Conservation (phyloP, 306 rosid species). For the Potentilla sterilis region DNA sequence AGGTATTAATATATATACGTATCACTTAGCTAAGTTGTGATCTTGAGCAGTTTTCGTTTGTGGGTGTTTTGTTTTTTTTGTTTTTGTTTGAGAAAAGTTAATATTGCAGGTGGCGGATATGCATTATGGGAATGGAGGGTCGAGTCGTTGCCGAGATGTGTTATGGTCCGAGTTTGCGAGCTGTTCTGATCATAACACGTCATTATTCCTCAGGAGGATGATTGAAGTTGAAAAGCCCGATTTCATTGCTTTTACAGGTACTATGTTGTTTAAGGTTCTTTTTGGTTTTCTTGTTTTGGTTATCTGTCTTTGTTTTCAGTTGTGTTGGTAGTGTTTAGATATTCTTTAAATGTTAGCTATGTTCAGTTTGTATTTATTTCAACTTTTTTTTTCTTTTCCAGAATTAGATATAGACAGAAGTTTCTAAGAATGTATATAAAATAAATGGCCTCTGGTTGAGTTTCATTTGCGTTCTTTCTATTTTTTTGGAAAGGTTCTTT, state of each 20-base stretch:
- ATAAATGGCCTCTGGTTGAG: neutral
- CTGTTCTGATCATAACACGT: slow-evolving; percentile 87
- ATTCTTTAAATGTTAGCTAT: neutral
- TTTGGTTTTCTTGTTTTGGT: neutral
- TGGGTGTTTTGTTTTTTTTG: neutral
- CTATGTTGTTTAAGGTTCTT: neutral
- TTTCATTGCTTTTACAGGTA: slow-evolving; percentile 89
- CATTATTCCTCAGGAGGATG: slow-evolving; percentile 55
- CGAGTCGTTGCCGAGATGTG: slow-evolving; percentile 71
- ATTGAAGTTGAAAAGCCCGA: slow-evolving; percentile 66
- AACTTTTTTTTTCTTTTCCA: neutral
- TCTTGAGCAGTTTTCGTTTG: neutral
- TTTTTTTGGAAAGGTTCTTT: neutral
- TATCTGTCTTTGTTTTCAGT: neutral
- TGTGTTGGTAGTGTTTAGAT: neutral
- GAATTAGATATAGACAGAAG: neutral
- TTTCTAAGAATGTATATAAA: no score
- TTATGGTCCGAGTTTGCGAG: slow-evolving; percentile 52
- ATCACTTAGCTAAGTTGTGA: neutral
- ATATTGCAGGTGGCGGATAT: slow-evolving; percentile 73
- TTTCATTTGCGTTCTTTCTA: neutral
- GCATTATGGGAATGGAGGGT: slow-evolving; percentile 70
- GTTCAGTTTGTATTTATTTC: neutral
- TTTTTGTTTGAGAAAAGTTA: neutral
- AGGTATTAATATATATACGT: slow-evolving; percentile 31